Evolutionary conservation across 768 basidiomycete species (phyloP).

Genomic region (Boletus barrowsii): DNA sequence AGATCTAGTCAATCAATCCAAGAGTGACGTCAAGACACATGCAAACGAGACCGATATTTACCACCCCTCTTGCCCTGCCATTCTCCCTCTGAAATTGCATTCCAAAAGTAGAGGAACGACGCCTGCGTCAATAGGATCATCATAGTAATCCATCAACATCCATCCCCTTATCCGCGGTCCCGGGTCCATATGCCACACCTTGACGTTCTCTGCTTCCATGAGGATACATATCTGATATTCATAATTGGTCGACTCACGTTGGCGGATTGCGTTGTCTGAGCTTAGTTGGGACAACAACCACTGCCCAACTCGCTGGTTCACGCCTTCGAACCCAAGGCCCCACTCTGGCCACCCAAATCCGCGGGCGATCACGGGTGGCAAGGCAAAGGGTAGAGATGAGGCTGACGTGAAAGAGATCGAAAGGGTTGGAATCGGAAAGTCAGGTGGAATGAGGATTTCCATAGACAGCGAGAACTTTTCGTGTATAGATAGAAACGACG

Average conservation of each 20-base stretch:
- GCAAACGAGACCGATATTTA: neutral
- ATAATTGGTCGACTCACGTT: neutral
- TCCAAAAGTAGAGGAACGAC: conserved; percentile 70
- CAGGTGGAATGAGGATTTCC: conserved; percentile 46
- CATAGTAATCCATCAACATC: conserved; percentile 73
- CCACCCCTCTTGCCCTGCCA: conserved; percentile 43
- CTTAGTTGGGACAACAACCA: conserved; percentile 65
- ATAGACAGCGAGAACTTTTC: conserved; percentile 71
- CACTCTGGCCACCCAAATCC: conserved; percentile 81
- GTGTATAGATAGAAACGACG: conserved; percentile 76
- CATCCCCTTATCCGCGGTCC: conserved; percentile 63
- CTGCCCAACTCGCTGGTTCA: conserved; percentile 68
- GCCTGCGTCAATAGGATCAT: conserved; percentile 48
- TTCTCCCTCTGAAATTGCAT: conserved; percentile 66
- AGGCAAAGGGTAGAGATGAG: conserved; percentile 72
- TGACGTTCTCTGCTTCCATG: neutral
- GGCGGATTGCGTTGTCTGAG: neutral
- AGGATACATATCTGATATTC: neutral
- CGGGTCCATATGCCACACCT: neutral
- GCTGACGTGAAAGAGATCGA: conserved; percentile 83
- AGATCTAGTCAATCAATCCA: neutral
- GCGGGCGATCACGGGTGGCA: conserved; percentile 72
- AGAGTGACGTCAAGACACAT: neutral
- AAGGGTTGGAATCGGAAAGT: conserved; percentile 44
- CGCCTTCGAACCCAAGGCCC: conserved; percentile 81